Percentiles rank a stretch among this genome's conserved stretches.
Evolutionary conservation across 2,329 filamentous ascomycete species (phyloP).

Genomic region (Penicillium sp.): DNA sequence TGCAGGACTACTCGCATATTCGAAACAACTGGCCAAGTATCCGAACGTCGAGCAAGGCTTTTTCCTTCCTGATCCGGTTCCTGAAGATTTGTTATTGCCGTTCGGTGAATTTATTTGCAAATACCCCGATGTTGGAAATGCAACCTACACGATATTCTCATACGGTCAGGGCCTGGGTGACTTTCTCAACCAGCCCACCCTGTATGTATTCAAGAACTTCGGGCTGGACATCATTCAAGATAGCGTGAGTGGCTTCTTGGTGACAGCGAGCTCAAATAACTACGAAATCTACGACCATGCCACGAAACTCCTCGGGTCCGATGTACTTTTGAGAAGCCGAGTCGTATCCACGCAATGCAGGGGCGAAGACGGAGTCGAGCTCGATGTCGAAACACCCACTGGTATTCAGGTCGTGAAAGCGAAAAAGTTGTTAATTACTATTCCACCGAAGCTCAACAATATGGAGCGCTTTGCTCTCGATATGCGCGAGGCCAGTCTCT

Average conservation of each 20-base stretch:
- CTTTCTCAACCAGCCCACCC: constrained; percentile 11
- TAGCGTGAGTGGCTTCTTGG: constrained; percentile 5
- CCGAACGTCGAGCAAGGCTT: constrained; percentile 10
- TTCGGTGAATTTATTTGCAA: constrained; percentile 46
- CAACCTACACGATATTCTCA: constrained; percentile 41
- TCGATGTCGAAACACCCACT: constrained; percentile 30
- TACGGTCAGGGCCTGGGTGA: constrained; percentile 45
- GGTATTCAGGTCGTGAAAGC: constrained; percentile 35
- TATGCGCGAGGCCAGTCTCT: constrained; percentile 32
- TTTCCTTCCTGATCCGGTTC: constrained; percentile 43
- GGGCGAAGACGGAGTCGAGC: constrained; percentile 14
- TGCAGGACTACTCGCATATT: constrained; percentile 5
- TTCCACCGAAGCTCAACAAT: constrained; percentile 39
- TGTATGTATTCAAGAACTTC: constrained; percentile 19
- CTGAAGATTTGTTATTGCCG: constrained; percentile 46
- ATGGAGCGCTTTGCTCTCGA: constrained; percentile 38
- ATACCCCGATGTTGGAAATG: constrained; percentile 46
- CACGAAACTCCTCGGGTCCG: constrained; percentile 17
- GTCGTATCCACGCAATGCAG: constrained; percentile 20
- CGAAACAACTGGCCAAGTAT: constrained; percentile 30
- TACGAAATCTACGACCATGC: constrained; percentile 25
- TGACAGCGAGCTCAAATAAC: constrained; percentile 15
- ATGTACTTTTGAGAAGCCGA: constrained; percentile 26
- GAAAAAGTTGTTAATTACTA: constrained; percentile 42
- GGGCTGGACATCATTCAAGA: constrained; percentile 8